Conservation (phyloP, 176 grass and related monocot species). For the Ensete glaucum region DNA sequence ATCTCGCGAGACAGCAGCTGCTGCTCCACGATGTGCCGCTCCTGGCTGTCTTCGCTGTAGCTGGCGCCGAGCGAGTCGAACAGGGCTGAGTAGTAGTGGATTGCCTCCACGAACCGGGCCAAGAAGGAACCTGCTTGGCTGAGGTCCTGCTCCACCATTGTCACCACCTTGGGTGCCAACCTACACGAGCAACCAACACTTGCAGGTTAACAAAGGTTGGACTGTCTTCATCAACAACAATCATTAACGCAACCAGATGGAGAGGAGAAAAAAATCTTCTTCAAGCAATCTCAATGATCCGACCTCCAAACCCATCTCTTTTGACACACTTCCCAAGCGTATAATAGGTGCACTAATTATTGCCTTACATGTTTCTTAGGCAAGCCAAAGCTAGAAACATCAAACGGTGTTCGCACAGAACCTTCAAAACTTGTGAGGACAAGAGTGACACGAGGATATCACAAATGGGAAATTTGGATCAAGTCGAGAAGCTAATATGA, state of each 20-base stretch:
- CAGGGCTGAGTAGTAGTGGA: conserved; percentile 95
- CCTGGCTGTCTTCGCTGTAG: conserved; percentile 80
- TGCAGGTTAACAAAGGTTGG: neutral
- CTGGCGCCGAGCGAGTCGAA: conserved; percentile 93
- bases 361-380: too few species aligned
- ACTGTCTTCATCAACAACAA: conserved; percentile 1
- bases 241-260: neutral
- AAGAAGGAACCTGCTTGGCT: conserved; percentile 86
- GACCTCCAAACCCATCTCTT: too few species aligned
- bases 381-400: too few species aligned
- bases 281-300: too few species aligned
- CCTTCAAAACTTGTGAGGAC: too few species aligned
- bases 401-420: too few species aligned
- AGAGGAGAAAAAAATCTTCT: neutral
- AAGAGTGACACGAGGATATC: too few species aligned
- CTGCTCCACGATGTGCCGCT: conserved; percentile 84
- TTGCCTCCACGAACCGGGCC: conserved; percentile 86
- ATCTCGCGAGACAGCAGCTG: conserved; percentile 87
- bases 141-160: conserved; percentile 97
- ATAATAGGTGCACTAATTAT: too few species aligned
- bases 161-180: conserved; percentile 92
- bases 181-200: conserved; percentile 14
- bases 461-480: too few species aligned
- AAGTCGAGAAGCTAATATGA: too few species aligned
- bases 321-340: too few species aligned